Base-by-base conservation (phyloP, 202 grass and related monocot genomes). In the Musa balbisiana region DNA sequence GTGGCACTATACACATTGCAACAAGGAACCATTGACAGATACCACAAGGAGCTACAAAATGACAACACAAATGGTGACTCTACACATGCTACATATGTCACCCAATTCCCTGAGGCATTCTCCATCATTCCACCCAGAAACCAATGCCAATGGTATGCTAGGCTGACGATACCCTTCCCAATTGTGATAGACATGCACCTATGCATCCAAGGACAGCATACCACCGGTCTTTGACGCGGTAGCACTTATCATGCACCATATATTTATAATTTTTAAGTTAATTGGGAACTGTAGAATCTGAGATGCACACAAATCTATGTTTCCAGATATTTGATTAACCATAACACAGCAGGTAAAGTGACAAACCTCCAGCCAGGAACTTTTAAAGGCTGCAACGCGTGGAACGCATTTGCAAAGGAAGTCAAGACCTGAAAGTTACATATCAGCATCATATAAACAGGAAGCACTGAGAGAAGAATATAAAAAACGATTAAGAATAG, bases 311-410 rank as follows among this genome's bases (percentile, higher is more conserved):
- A 50, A 50, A 49, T 19, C 55, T 10, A 69, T 8, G 3, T 69
- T 67, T 43, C 67, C 19, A 13, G 25, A 66, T 69, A 69, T 49
- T 50, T 19, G 66, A 49, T 69, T 8, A 69, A 13, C 27, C 66
- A 69, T 10, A 69, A 49, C 14, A 20, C 5, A 69, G 64, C n/a
- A 74, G 78, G 72, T 53, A 55, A 78, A 78, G 74, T 51, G 62
- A 73, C 78, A 77, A 63, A 97, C 90, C 93, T 97, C 88, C 91
- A 97, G 56, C 80, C 84, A 86, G 88, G 93, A 80, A 97, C 90
- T 81, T 87, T 85, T 79, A 91, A 82, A 49, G 93, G 93, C 82
- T 97, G 93, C 71, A 93, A 71, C 22, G 86, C 53, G 89, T 81
- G 88, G 68, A 93, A 89, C 78, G 74, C 76, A 83, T 85, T 93